Base-by-base conservation (phyloP, 1,284 basidiomycete genomes). In the Cutaneotrichosporon dermatis region DNA sequence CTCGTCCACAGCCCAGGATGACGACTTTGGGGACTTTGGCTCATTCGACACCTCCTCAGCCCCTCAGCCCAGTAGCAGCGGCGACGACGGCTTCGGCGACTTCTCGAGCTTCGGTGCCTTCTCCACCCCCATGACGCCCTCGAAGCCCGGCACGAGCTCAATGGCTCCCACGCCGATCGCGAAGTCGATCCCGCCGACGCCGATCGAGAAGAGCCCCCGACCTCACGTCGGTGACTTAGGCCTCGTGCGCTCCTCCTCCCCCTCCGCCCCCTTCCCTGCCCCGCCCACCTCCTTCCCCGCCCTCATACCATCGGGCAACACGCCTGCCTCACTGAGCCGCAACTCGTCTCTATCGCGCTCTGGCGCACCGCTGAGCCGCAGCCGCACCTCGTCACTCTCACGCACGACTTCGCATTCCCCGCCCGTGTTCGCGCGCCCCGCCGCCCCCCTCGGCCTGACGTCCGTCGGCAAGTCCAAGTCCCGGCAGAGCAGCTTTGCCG, bases 11-110 rank as follows among this genome's bases (percentile, higher is more conserved):
- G 51, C n/a, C 43, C 48, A 57, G 43, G 60, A 62, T 40, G 60
- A 52, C 37, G 60, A 61, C 58, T 64, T 60, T 54, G 45, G 55
- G 15, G 53, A 61, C 56, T 62, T 63, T n/a, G 46, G 49, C 9
- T 55, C 55, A 4, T 51, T 59, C 36, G 39, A 50, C 4, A 12
- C 33, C 34, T 49, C 46, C 9, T 6, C 49, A 16, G 40, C n/a
- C 25, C 12, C 46, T 36, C 46, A 4, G 25, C 45, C 39, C 39
- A 40, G 39, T 40, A 12, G 12, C 12, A 12, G 12, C 39, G 39
- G 39, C 9, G 39, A 40, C 12, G 39, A 40, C 39, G 39, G 39
- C 9, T 40, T 40, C 12, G 39, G 39, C 34, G 46, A 49, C 46
- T 49, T 49, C 34, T 36, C 46, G 5, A 6, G 33, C 46, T 49